A percentile compares a stretch with the other conserved stretches of the same genome.
Conservation (phyloP, 176 grass and related monocot genomes). For the Ananas comosus region DNA sequence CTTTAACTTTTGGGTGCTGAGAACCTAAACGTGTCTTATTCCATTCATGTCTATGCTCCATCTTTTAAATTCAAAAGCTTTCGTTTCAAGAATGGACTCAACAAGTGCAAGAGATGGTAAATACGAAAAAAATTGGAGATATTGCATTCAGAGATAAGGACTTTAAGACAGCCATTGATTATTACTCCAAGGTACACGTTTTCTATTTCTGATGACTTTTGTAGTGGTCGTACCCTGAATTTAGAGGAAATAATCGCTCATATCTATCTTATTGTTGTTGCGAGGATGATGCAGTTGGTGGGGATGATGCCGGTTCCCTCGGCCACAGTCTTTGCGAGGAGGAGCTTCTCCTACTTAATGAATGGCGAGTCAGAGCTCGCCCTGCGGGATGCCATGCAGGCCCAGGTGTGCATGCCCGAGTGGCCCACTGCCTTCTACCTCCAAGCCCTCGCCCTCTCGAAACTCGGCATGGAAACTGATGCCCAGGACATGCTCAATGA, state of each 20-base stretch:
- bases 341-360: conserved; percentile 91
- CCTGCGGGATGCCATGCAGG: conserved; percentile 93
- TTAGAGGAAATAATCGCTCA: not conserved
- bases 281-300: conserved; percentile 48
- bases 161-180: conserved; percentile 96
- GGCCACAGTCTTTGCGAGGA: conserved; percentile 77
- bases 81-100: conserved; percentile 99
- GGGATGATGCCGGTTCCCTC: conserved; percentile 81
- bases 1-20: conserved; percentile 16
- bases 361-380: conserved; percentile 90
- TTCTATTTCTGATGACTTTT: conserved; percentile 1
- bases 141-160: conserved; percentile 99
- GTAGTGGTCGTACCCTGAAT: too few species aligned
- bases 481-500: conserved; percentile 98
- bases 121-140: conserved; percentile 99
- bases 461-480: conserved; percentile 97
- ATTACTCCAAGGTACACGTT: conserved; percentile 85
- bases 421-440: conserved; percentile 97
- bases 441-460: conserved; percentile 89
- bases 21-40: conserved; percentile 34
- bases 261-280: conserved; percentile 7
- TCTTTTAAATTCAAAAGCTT: conserved; percentile 35
- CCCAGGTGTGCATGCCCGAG: conserved; percentile 97
- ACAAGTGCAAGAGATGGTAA: conserved; percentile 99
- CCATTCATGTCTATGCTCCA: conserved; percentile 32